A percentile compares a stretch with the other conserved stretches of the same genome.
Evolutionary conservation across 164 flowering plant species (phyloP).

Genomic region (Vitis vinifera): ASM3070453v1 NC_081813.1:1548501-1549000

Average conservation of each 20-base stretch:
- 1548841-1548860: slow-evolving; percentile 63
- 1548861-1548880: slow-evolving; percentile 28
- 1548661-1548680: slow-evolving; percentile 4
- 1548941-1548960: background rate
- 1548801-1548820: slow-evolving; percentile 70
- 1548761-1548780: slow-evolving; percentile 68
- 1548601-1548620: background rate
- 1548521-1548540: slow-evolving; percentile 92
- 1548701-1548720: slow-evolving; percentile 19
- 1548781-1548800: slow-evolving; percentile 65
- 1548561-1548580: background rate
- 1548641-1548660: slow-evolving; percentile 36
- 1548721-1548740: slow-evolving; percentile 53
- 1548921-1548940: no score
- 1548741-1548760: slow-evolving; percentile 73
- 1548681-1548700: slow-evolving; percentile 14
- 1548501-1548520: slow-evolving; percentile 55
- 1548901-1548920: background rate
- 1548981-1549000: no score
- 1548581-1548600: background rate
- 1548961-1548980: no score
- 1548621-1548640: slow-evolving; percentile 39
- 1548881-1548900: background rate
- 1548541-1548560: slow-evolving; percentile 47
- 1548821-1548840: slow-evolving; percentile 57